Conservation (phyloP, 2,329 filamentous ascomycete species). For the Penicillium crustosum region DNA sequence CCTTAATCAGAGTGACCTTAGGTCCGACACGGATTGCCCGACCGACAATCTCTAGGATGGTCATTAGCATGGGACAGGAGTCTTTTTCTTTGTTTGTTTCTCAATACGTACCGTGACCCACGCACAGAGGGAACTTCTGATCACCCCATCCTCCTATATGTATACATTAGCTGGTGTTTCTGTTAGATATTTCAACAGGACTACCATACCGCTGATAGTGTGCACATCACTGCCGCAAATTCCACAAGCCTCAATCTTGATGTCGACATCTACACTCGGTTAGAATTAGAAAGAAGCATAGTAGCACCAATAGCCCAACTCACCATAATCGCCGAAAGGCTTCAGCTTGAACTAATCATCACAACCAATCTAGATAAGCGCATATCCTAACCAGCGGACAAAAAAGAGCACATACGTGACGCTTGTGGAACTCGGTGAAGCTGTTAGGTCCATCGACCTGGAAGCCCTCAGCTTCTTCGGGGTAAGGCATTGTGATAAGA, state of each 20-base stretch:
- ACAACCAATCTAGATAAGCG: neutral
- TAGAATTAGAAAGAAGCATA: neutral
- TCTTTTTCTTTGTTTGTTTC: neutral
- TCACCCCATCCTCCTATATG: constrained; percentile 53
- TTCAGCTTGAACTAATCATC: constrained; percentile 69
- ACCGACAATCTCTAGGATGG: constrained; percentile 63
- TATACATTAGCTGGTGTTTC: constrained; percentile 2
- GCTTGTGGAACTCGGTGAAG: constrained; percentile 59
- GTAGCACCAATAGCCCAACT: neutral
- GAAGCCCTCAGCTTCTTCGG: constrained; percentile 48
- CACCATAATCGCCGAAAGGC: constrained; percentile 72
- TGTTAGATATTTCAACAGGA: neutral
- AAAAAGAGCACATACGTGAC: constrained; percentile 46
- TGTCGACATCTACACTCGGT: constrained; percentile 65
- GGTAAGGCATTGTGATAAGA: constrained; percentile 43
- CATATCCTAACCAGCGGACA: neutral
- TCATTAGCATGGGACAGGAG: neutral
- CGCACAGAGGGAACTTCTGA: constrained; percentile 53
- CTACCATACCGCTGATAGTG: constrained; percentile 55
- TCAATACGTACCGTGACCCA: constrained; percentile 48
- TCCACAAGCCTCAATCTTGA: constrained; percentile 81
- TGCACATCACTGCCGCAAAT: constrained; percentile 72
- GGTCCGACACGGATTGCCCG: constrained; percentile 66
- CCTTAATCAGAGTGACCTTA: constrained; percentile 61
- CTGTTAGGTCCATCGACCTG: constrained; percentile 65